Evolutionary conservation across 1,284 basidiomycete genomes (phyloP).

Genomic region (Heterobasidion irregulare): DNA sequence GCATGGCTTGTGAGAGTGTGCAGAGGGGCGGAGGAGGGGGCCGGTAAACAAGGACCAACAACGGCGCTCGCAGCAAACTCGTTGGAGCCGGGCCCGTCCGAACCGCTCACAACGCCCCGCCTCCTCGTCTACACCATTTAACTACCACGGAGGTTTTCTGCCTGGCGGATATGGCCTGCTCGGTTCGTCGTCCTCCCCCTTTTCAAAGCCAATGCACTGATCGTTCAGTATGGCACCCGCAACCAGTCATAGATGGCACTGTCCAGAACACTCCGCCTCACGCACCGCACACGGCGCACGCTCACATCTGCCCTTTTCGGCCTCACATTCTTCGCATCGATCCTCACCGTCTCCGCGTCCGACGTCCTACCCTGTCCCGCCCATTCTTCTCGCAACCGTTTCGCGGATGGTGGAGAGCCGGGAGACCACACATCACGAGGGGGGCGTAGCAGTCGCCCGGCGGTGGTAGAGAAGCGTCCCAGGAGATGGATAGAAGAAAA

Average conservation of each 20-base stretch:
- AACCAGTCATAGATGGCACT: conserved; percentile 38
- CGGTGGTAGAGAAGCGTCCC: conserved; percentile 51
- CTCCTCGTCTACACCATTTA: neutral
- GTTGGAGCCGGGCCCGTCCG: neutral
- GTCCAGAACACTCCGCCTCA: conserved; percentile 50
- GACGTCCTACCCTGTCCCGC: conserved; percentile 72
- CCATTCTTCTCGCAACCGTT: conserved; percentile 42
- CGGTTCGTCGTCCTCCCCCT: neutral
- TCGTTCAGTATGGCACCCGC: neutral
- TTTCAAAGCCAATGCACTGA: neutral
- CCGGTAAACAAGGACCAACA: neutral
- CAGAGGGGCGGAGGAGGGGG: neutral
- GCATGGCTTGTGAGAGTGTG: conserved; percentile 8
- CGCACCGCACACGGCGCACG: conserved; percentile 52
- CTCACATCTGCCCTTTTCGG: conserved; percentile 73
- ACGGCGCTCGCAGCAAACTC: neutral
- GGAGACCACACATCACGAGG: neutral
- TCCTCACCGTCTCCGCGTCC: conserved; percentile 75
- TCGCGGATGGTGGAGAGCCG: conserved; percentile 36
- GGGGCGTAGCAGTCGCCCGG: conserved; percentile 1
- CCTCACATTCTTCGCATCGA: conserved; percentile 66
- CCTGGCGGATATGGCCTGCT: conserved; percentile 4
- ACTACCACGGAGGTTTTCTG: neutral
- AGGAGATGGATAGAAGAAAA: conserved; percentile 77
- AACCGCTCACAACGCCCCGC: neutral